These are phyloP conservation scores for Megacollybia marginata DNA, from an alignment of 768 basidiomycete species.

Conservation along the genomic window DNA sequence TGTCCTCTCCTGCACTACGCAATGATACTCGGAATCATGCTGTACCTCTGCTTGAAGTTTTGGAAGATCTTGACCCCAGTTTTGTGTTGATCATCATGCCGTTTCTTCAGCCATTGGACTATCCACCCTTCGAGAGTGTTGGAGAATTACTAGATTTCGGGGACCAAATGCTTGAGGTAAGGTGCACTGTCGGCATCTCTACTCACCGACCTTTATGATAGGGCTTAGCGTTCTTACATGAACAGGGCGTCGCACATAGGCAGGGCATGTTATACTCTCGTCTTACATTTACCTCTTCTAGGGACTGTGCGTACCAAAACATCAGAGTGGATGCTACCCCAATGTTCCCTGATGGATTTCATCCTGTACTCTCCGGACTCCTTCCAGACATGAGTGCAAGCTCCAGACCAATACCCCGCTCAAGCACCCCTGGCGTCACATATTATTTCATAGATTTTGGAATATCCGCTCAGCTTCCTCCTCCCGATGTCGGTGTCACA, in stretches of 20 bases:
- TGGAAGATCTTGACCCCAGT: neutral
- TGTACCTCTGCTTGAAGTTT: neutral
- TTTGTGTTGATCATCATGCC: neutral
- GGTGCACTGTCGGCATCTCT: too few relatives aligned
- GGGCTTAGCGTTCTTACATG: conserved; percentile 5
- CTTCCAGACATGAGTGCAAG: neutral
- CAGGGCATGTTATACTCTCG: neutral
- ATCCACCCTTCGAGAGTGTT: conserved; percentile 13
- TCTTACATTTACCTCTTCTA: neutral
- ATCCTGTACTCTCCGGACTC: conserved; percentile 2
- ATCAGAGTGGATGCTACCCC: conserved; percentile 15
- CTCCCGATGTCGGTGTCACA: neutral
- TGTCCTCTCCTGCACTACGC: neutral
- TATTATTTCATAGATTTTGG: conserved; percentile 14
- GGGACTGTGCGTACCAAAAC: conserved; percentile 13
- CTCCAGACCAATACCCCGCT: neutral
- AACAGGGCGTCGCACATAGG: conserved; percentile 5
- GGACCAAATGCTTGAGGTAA: conserved; percentile 10
- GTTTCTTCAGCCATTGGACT: conserved; percentile 7
- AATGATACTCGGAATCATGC: neutral
- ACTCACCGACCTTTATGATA: too few relatives aligned
- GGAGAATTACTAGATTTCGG: conserved; percentile 17
- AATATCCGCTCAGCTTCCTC: conserved; percentile 2
- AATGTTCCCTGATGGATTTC: conserved; percentile 10
- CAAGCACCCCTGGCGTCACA: neutral